Base-by-base conservation (phyloP, 2,329 filamentous ascomycete species). In the Fusarium sarcochroum region DNA sequence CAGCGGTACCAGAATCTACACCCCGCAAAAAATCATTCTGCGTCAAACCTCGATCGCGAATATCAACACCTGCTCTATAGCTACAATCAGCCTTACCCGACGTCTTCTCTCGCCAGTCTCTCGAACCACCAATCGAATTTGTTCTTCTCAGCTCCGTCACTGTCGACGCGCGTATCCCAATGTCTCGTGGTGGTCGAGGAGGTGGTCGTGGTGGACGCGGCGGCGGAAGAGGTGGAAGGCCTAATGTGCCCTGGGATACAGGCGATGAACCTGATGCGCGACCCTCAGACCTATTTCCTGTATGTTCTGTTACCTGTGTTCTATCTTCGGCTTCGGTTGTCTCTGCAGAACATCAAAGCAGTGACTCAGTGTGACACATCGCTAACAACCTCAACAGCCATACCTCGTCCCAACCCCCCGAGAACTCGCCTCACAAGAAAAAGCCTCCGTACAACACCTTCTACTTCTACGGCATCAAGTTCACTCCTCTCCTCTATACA, bases 211-310 rank as follows among this genome's bases (percentile, higher is more conserved):
- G 84, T 48, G 83, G 81, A 40, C 80, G 83, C 60, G 83, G 84
- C 54, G 83, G 84, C 46, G 79, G 80, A n/a, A 75, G 83, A 51
- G 80, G 79, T 44, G 81, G 83, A 46, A 76, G 81, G 18, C 82
- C 81, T 13, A 81, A 82, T 27, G 80, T 87, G 55, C 83, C 86
- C 0, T 88, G 86, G 84, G 83, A 83, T 44, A 81, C 78, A 18
- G 80, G 83, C 40, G 85, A 87, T 66, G 87, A 89, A 67, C 83
- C 85, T 10, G 85, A 88, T 74, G 83, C 83, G 51, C 81, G 85
- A 32, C 87, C 87, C 8, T 85, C 85, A n/a, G 87, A 89, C 68
- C 83, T 87, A 11, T 89, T 89, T 63, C 87, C 87, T 0, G 86
- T 87, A 76, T 62, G 83, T 71, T 23, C 5, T 23, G 9, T n/a